Evolutionary conservation across 1,139 yeast genomes (phyloP).

Genomic region (Sugiyamaella japonica): DNA sequence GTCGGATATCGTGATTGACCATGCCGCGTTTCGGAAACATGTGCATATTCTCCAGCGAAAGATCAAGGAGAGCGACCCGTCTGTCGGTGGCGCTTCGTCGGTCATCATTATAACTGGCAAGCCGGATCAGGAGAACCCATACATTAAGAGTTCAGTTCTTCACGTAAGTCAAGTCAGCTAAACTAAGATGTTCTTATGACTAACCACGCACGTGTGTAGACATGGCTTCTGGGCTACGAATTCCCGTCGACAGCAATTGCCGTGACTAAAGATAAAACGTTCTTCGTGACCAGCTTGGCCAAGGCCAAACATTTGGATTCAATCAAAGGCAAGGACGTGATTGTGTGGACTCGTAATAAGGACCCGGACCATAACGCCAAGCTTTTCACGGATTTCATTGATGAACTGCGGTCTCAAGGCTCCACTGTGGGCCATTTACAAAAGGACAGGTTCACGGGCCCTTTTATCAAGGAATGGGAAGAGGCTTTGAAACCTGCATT

Average conservation of each 20-base stretch:
- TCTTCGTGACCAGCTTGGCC: constrained; percentile 79
- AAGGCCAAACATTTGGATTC: constrained; percentile 76
- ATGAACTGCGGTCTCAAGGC: constrained; percentile 49
- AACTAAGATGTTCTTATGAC: too few relatives aligned
- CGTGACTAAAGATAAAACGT: constrained; percentile 59
- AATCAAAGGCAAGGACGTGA: constrained; percentile 55
- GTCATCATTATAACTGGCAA: constrained; percentile 76
- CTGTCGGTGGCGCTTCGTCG: constrained; percentile 53
- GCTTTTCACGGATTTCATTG: constrained; percentile 61
- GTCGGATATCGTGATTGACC: constrained; percentile 44
- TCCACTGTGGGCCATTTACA: constrained; percentile 60
- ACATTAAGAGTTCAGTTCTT: constrained; percentile 81
- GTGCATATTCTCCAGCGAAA: constrained; percentile 46
- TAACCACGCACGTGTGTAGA: too few relatives aligned
- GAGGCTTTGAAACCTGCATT: constrained; percentile 38
- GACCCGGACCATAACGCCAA: constrained; percentile 74
- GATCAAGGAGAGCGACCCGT: constrained; percentile 41
- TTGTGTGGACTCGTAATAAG: constrained; percentile 76
- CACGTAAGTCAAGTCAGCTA: constrained; percentile 47
- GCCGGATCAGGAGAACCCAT: constrained; percentile 83
- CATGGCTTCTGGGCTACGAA: constrained; percentile 93
- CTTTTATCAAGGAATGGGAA: constrained; percentile 73
- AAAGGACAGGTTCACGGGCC: constrained; percentile 79
- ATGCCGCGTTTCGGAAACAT: constrained; percentile 47
- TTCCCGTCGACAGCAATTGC: constrained; percentile 85